phyloP scores from a whole-genome alignment of 495 filamentous ascomycete genomes.

The Parathielavia appendiculata region DNA sequence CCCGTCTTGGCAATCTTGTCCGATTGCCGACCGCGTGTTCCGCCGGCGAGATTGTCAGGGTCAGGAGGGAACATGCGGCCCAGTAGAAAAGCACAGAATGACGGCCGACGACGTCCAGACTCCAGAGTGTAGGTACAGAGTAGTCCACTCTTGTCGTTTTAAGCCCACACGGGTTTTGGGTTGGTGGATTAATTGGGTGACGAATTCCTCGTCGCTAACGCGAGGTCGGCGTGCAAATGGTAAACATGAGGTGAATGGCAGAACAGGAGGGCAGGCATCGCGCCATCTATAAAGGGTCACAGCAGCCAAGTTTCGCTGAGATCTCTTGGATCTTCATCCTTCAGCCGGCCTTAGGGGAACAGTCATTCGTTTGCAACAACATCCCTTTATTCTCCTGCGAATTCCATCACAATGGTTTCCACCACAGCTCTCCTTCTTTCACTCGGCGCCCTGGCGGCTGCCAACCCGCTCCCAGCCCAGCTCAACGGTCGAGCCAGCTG shows the following conservation, averaged over 20 bases:
- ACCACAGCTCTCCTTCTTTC: not conserved
- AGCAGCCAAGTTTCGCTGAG: not conserved
- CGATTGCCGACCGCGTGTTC: not conserved
- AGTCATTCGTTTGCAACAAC: not conserved
- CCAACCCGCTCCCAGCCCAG: not conserved
- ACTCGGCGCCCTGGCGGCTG: not conserved
- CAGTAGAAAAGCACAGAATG: not conserved
- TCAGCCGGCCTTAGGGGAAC: not conserved
- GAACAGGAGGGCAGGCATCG: not conserved
- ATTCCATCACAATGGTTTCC: not conserved
- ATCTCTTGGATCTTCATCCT: not conserved
- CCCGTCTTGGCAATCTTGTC: not conserved
- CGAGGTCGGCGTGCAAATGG: not conserved
- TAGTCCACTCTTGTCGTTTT: not conserved
- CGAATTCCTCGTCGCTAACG: not conserved
- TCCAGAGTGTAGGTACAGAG: not conserved
- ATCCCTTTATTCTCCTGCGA: not conserved
- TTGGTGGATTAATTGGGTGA: not conserved
- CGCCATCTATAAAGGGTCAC: not conserved
- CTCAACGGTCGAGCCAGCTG: not conserved
- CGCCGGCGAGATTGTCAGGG: not conserved
- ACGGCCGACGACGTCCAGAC: not conserved
- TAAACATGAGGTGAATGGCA: no score
- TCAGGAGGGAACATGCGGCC: not conserved
- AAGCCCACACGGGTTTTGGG: not conserved